Evolutionary conservation across 768 basidiomycete species (phyloP).

Genomic region (Strobilomyces confusus): DNA sequence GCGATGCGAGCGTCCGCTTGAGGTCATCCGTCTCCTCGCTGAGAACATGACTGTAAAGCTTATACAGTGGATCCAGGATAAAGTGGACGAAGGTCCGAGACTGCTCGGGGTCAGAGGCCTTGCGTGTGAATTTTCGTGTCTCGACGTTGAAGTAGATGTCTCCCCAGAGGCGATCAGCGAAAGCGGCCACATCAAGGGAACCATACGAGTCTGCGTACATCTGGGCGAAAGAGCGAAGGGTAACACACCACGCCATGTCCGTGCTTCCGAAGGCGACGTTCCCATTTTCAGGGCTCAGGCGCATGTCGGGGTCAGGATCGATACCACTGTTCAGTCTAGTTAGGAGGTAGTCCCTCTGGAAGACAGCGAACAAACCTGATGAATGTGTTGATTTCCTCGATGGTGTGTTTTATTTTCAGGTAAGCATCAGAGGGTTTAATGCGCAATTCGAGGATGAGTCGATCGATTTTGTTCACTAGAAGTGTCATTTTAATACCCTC

Average conservation of each 20-base stretch:
- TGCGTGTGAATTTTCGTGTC: slow-evolving; percentile 85
- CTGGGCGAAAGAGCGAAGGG: slow-evolving; percentile 87
- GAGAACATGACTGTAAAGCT: slow-evolving; percentile 91
- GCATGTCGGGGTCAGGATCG: slow-evolving; percentile 81
- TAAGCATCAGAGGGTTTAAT: slow-evolving; percentile 95
- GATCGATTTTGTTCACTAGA: slow-evolving; percentile 96
- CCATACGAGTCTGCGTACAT: slow-evolving; percentile 96
- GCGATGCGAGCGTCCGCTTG: slow-evolving; percentile 66
- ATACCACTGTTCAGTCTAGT: slow-evolving; percentile 50
- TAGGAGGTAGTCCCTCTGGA: neutral
- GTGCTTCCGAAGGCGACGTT: slow-evolving; percentile 98
- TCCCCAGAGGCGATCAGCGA: slow-evolving; percentile 93
- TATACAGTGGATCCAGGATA: slow-evolving; percentile 94
- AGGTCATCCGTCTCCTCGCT: slow-evolving; percentile 92
- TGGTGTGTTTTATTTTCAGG: slow-evolving; percentile 98
- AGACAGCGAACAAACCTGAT: slow-evolving; percentile 61
- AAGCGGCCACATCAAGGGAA: slow-evolving; percentile 74
- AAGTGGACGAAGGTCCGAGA: slow-evolving; percentile 92
- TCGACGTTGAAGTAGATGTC: slow-evolving; percentile 92
- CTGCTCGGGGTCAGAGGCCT: slow-evolving; percentile 68
- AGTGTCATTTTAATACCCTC: slow-evolving; percentile 88
- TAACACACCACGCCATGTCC: slow-evolving; percentile 98
- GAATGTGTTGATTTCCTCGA: slow-evolving; percentile 96
- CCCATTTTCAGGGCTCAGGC: slow-evolving; percentile 90
- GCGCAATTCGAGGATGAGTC: slow-evolving; percentile 92